Conservation (phyloP, 441 rosid genomes). For the Adansonia madagascariensis region DNA sequence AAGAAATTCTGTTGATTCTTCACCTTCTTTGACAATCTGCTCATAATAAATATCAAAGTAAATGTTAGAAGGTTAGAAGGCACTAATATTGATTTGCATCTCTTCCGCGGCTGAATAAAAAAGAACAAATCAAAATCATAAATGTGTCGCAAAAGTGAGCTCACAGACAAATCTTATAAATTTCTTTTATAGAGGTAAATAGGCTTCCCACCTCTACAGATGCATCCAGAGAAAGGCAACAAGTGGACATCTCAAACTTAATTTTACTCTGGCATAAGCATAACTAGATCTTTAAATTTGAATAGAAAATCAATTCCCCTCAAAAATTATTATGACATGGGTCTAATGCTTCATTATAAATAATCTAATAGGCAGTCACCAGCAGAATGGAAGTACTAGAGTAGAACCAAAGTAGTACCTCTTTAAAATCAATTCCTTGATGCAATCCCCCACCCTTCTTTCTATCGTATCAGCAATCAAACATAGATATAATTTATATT, state of each 20-base stretch:
- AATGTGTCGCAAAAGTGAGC: not conserved
- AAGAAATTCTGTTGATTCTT: conserved; percentile 77
- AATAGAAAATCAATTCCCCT: not conserved
- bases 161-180: not conserved
- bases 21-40: conserved; percentile 82
- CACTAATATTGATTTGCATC: conserved; percentile 25
- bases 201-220: not conserved
- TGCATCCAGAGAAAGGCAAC: not conserved
- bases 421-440: not conserved
- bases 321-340: not conserved
- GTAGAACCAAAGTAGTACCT: not conserved
- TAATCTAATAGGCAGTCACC: not conserved
- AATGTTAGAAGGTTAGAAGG: not conserved
- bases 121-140: conserved; percentile 1
- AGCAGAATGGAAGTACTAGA: not conserved
- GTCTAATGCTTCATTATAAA: not conserved
- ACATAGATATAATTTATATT: not conserved
- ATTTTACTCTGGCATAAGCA: not conserved
- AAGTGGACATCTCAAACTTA: not conserved
- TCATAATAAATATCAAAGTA: conserved; percentile 22
- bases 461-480: not conserved
- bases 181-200: conserved; percentile 6
- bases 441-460: not conserved
- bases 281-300: not conserved
- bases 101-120: conserved; percentile 17